These are phyloP conservation scores for Puccinellia tenuiflora DNA, from an alignment of 176 grass and related monocot genomes.

Conservation along the genomic window DNA sequence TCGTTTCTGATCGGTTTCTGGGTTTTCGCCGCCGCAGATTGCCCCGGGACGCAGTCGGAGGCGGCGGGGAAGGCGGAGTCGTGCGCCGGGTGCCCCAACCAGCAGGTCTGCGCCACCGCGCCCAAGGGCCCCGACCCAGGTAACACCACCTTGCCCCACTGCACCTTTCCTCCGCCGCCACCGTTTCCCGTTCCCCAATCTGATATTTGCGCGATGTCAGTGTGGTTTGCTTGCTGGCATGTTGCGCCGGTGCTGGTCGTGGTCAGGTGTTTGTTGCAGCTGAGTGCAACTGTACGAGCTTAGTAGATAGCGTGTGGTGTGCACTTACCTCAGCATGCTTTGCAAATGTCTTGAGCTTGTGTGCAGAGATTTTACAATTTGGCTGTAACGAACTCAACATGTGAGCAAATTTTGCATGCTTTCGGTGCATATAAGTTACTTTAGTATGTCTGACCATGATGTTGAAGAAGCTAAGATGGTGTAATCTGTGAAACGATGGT, in stretches of 20 bases:
- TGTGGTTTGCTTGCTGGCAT: neutral
- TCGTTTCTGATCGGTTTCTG: slow-evolving; percentile 1
- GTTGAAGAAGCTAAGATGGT: neutral
- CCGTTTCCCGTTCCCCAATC: slow-evolving; percentile 7
- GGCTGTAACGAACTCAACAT: neutral
- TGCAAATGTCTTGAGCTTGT: neutral
- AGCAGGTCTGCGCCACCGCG: slow-evolving; percentile 61
- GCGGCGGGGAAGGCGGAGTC: slow-evolving; percentile 58
- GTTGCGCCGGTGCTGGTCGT: neutral
- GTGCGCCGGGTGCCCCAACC: slow-evolving; percentile 80
- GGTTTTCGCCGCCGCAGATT: slow-evolving; percentile 38
- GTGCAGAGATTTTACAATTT: neutral
- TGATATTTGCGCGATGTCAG: neutral
- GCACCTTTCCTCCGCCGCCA: neutral
- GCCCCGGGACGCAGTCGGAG: slow-evolving; percentile 71
- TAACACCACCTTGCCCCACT: slow-evolving; percentile 17
- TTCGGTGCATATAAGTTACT: neutral
- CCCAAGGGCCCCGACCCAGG: slow-evolving; percentile 73
- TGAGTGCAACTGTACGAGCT: neutral
- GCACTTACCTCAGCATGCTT: neutral
- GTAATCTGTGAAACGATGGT: neutral
- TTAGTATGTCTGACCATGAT: neutral
- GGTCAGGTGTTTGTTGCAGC: neutral
- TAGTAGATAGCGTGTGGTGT: neutral
- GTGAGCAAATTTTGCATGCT: neutral